These are phyloP conservation scores for Pleurotus ostreatus DNA, from an alignment of 768 basidiomycete genomes.

Conservation along the genomic window DNA sequence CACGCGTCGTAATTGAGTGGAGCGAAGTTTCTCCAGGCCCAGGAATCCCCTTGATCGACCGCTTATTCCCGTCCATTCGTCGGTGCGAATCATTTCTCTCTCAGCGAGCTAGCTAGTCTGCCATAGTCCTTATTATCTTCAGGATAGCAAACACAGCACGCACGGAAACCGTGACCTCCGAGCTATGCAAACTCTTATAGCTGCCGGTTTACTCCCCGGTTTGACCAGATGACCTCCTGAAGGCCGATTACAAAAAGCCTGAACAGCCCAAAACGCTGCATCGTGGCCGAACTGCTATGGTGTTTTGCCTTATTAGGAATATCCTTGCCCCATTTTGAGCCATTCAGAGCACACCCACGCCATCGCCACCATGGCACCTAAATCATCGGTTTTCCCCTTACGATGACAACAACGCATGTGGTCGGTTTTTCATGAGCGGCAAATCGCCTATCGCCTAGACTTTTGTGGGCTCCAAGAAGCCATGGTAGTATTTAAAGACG, in stretches of 20 bases:
- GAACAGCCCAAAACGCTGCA: conserved; percentile 4
- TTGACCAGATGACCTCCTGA: neutral
- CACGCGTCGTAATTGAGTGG: too few relatives aligned
- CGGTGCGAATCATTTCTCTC: neutral
- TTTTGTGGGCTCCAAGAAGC: neutral
- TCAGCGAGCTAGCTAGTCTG: conserved; percentile 3
- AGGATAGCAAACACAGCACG: neutral
- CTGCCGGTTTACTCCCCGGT: neutral
- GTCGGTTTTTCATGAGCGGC: conserved; percentile 7
- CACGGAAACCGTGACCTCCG: conserved; percentile 5
- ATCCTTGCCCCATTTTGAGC: neutral
- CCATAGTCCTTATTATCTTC: conserved; percentile 1
- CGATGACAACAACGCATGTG: conserved; percentile 5
- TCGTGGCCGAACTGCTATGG: neutral
- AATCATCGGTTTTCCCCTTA: conserved; percentile 1
- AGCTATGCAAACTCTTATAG: neutral
- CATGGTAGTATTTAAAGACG: conserved; percentile 7
- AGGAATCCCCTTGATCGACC: neutral
- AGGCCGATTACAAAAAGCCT: neutral
- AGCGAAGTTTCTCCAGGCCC: too few relatives aligned
- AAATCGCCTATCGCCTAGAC: neutral
- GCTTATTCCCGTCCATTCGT: neutral
- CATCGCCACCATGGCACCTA: conserved; percentile 8
- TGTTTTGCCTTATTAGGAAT: conserved; percentile 6
- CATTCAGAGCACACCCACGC: conserved; percentile 3